phyloP scores from a whole-genome alignment of 257 asterid genomes.

The Solanum sejunctum region DNA sequence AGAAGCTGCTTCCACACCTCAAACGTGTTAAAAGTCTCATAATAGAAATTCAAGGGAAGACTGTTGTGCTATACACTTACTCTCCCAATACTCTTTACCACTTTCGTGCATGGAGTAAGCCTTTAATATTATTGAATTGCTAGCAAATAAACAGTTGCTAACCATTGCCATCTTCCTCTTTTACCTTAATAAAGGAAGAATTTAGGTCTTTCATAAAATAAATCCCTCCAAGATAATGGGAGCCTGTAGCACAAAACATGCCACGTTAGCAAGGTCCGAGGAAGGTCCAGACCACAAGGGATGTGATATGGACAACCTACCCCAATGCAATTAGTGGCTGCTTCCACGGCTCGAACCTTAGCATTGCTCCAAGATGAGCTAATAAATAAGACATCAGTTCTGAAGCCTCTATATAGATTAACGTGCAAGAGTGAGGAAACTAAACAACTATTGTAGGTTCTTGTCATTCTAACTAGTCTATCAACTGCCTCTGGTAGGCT shows the following conservation, averaged over 20 bases:
- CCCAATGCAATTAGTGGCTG: neutral
- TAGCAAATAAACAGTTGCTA: neutral
- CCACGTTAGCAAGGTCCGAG: neutral
- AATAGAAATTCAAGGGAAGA: neutral
- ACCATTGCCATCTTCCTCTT: neutral
- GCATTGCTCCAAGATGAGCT: neutral
- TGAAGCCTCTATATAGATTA: neutral
- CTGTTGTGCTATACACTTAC: neutral
- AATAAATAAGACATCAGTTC: neutral
- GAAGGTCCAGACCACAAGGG: neutral
- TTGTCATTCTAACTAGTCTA: neutral
- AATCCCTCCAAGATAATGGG: neutral
- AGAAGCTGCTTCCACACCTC: neutral
- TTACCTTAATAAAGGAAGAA: neutral
- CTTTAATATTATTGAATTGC: neutral
- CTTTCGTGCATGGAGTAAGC: neutral
- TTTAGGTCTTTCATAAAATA: neutral
- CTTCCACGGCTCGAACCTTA: neutral
- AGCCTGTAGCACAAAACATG: neutral
- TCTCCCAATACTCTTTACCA: neutral
- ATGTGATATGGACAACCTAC: neutral
- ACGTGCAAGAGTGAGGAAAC: neutral
- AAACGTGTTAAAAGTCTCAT: neutral
- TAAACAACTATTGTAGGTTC: neutral
- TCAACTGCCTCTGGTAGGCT: neutral